phyloP scores from a whole-genome alignment of 768 basidiomycete genomes.

The Serendipita sp. region DNA sequence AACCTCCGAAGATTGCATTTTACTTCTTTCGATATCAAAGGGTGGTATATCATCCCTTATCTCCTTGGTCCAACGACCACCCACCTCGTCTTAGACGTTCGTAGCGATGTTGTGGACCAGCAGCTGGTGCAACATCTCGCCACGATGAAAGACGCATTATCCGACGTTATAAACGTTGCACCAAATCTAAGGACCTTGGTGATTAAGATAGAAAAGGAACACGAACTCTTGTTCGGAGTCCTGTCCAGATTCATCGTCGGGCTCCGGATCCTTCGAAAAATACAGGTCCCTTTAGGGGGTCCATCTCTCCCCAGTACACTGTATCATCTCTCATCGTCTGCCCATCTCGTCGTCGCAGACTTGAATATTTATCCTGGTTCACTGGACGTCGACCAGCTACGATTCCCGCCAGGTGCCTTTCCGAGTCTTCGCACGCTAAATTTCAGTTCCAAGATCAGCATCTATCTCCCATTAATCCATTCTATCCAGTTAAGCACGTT shows the following conservation, averaged over 20 bases:
- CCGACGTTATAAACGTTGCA: not conserved
- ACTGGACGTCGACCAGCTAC: conserved; percentile 18
- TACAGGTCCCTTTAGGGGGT: not conserved
- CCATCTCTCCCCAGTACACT: not conserved
- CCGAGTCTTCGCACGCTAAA: conserved; percentile 24
- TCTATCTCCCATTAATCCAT: conserved; percentile 23
- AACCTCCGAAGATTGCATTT: not conserved
- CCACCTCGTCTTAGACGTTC: not conserved
- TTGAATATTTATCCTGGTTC: not conserved
- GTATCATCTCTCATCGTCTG: not conserved
- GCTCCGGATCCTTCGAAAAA: not conserved
- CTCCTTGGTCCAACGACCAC: not conserved
- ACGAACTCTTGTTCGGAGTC: not conserved
- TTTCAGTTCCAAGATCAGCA: conserved; percentile 28
- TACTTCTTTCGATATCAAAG: not conserved
- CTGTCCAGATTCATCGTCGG: not conserved
- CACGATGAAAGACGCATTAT: not conserved
- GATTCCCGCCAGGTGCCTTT: conserved; percentile 26
- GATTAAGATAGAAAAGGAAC: not conserved
- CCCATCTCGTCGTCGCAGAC: not conserved
- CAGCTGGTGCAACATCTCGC: not conserved
- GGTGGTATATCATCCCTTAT: not conserved
- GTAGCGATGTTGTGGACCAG: not conserved
- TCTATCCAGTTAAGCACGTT: conserved; percentile 17
- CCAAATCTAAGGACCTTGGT: not conserved